Conservation (phyloP, 768 basidiomycete species). For the Terana coerulea region DNA sequence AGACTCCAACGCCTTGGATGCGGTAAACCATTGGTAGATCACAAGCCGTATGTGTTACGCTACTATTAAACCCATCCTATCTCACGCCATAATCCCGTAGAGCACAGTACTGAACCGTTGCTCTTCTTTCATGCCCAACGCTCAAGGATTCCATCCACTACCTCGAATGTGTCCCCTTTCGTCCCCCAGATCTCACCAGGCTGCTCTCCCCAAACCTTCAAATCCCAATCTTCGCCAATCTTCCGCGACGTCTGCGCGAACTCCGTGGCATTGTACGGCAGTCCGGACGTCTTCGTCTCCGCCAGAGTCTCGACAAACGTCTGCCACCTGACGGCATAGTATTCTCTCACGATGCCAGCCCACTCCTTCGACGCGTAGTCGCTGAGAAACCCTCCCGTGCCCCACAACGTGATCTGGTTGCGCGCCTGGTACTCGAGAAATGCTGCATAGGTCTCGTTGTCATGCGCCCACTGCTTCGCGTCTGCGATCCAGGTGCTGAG, state of each 20-base stretch:
- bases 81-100: too few species aligned
- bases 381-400: conserved; percentile 37
- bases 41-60: too few species aligned
- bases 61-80: too few species aligned
- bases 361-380: conserved; percentile 42
- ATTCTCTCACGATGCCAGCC: conserved; percentile 35
- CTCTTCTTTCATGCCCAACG: conserved; percentile 13
- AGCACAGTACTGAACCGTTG: too few species aligned
- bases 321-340: conserved; percentile 34
- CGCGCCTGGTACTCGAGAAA: conserved; percentile 36
- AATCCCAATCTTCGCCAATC: conserved; percentile 31
- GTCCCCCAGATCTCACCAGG: conserved; percentile 17
- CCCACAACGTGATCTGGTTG: conserved; percentile 43
- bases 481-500: conserved; percentile 34
- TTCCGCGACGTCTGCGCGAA: conserved; percentile 24
- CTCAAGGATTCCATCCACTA: conserved; percentile 17
- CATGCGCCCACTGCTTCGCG: conserved; percentile 28
- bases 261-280: conserved; percentile 24
- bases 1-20: conserved; percentile 66
- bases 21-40: too few species aligned
- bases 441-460: conserved; percentile 27
- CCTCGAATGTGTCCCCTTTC: conserved; percentile 21
- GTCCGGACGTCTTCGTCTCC: conserved; percentile 24
- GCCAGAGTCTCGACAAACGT: conserved; percentile 32
- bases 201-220: conserved; percentile 17